These are phyloP conservation scores for Helianthus annuus DNA, from an alignment of 129 eudicot genomes.

Conservation along the genomic window DNA sequence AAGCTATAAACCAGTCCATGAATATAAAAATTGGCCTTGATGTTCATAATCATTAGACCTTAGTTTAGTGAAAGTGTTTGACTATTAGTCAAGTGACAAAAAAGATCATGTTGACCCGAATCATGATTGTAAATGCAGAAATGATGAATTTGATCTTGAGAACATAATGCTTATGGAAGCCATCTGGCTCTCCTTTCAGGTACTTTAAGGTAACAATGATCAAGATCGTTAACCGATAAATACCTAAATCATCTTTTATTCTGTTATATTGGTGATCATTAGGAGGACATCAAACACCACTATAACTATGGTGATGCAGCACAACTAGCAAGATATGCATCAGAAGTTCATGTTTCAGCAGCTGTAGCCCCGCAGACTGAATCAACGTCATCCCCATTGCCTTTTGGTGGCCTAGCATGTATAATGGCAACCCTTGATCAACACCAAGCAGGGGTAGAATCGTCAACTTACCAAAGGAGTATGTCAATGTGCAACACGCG, in stretches of 20 bases:
- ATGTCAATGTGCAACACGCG: slow-evolving; percentile 38
- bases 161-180: slow-evolving; percentile 99
- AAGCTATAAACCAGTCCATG: too few species aligned
- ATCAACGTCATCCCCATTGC: slow-evolving; percentile 54
- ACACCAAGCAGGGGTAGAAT: slow-evolving; percentile 53
- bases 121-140: slow-evolving; percentile 37
- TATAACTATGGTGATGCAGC: neutral
- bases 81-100: too few species aligned
- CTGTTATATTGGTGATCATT: neutral
- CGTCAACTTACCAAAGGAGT: slow-evolving; percentile 37
- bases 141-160: slow-evolving; percentile 77
- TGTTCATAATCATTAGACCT: too few species aligned
- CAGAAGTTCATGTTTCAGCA: slow-evolving; percentile 43
- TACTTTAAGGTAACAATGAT: slow-evolving; percentile 11
- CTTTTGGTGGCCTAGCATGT: slow-evolving; percentile 77
- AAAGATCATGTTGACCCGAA: too few species aligned
- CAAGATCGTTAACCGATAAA: too few species aligned
- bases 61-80: too few species aligned
- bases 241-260: too few species aligned
- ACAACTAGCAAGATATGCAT: neutral
- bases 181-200: slow-evolving; percentile 94
- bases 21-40: too few species aligned
- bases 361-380: slow-evolving; percentile 38
- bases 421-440: slow-evolving; percentile 49
- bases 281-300: slow-evolving; percentile 60